A percentile compares a stretch with the other conserved stretches of the same genome.
Conservation (phyloP, 192 early-diverging fungal species). For the Coemansia sp. region DNA sequence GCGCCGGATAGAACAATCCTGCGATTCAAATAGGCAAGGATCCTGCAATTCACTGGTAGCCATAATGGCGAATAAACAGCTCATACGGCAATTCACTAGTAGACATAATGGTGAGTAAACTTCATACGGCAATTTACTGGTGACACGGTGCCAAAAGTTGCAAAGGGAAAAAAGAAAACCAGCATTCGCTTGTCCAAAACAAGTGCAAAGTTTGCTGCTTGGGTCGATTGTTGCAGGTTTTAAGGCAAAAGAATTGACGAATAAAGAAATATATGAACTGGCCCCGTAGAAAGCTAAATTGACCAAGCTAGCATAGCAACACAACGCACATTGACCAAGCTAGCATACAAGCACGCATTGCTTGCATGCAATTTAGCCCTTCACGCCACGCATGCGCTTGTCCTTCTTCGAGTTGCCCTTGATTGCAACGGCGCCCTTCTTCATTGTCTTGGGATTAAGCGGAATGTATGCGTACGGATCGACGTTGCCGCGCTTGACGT, state of each 20-base stretch:
- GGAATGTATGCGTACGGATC: constrained; percentile 98
- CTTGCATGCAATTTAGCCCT: background rate
- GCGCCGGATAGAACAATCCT: background rate
- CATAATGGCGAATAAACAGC: no score
- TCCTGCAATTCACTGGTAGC: background rate
- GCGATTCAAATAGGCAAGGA: background rate
- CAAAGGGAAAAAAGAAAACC: background rate
- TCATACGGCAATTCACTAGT: no score
- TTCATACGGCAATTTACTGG: no score
- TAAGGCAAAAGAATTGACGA: background rate
- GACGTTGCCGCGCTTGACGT: constrained; percentile 81
- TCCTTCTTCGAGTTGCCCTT: constrained; percentile 49
- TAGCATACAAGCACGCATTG: background rate
- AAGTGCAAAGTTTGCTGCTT: background rate
- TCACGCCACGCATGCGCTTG: constrained; percentile 36
- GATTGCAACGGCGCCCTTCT: constrained; percentile 38
- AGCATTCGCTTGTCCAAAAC: background rate
- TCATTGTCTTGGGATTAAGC: constrained; percentile 58
- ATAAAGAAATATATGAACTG: background rate
- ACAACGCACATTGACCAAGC: no score
- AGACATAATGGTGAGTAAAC: no score
- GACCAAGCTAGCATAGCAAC: background rate
- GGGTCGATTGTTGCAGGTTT: background rate
- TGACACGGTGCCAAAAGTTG: background rate
- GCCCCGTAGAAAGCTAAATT: background rate